phyloP scores from a whole-genome alignment of 169 alveolate genomes.

The Cyclospora cayetanensis region DNA sequence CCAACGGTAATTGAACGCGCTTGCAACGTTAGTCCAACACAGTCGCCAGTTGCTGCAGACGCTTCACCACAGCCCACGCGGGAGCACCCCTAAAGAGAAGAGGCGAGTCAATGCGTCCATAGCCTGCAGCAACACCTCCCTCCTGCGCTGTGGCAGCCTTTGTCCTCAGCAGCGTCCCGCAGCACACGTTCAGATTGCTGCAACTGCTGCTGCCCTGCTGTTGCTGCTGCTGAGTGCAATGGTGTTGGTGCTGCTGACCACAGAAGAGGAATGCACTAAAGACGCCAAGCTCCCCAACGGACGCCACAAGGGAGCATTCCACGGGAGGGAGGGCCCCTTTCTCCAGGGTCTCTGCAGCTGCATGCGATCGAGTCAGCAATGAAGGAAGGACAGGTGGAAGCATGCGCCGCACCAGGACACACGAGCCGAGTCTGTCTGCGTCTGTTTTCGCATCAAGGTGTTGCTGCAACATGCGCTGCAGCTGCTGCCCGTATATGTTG shows the following conservation, averaged over 20 bases:
- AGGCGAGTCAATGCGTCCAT: conserved; percentile 80
- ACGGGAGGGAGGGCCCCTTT: background rate
- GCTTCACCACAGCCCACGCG: conserved; percentile 12
- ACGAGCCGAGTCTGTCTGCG: conserved; percentile 52
- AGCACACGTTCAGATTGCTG: conserved; percentile 73
- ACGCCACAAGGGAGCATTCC: background rate
- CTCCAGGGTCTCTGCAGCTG: background rate
- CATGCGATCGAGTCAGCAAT: background rate
- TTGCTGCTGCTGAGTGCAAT: background rate
- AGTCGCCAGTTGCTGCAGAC: background rate
- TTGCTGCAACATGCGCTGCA: conserved; percentile 72
- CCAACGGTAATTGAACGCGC: too few relatives aligned
- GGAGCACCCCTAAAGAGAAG: conserved; percentile 71
- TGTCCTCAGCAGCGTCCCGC: conserved; percentile 82
- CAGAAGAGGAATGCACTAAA: background rate
- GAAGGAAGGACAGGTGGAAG: conserved; percentile 71
- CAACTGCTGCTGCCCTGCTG: conserved; percentile 35
- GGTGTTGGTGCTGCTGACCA: background rate
- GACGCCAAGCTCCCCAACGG: conserved; percentile 24
- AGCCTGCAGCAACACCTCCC: conserved; percentile 86
- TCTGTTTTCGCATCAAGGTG: conserved; percentile 59
- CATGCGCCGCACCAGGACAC: conserved; percentile 78
- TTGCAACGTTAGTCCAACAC: background rate
- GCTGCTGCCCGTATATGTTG: conserved; percentile 79
- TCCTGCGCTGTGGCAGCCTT: conserved; percentile 78